Evolutionary conservation across 257 asterid species (phyloP), one percentile per base, ranked within the genome.

Genomic region (Lycium barbarum): DNA sequence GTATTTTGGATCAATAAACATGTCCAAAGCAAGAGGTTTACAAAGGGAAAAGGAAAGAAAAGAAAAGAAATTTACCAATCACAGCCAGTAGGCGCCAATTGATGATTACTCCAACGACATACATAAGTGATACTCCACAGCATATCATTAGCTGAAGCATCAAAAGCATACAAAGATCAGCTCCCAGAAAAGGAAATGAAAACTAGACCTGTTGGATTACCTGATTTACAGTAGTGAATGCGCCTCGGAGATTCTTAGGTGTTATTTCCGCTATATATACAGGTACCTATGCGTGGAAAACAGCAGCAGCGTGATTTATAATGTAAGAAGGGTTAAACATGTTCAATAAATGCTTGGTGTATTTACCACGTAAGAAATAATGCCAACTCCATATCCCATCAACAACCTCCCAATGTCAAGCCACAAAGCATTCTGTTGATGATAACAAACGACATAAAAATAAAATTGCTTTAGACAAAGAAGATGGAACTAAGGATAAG

Each of bases 201-300:
- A 36, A 22, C 84, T 61, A 67, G 71, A 49, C 47, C 10, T 38
- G 36, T 49, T 67, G 62, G 36, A 33, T 83, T 86, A 93, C 98
- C 97, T 96, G 99, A 91, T 93, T 93, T 78, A 87, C 93, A 59
- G 97, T 92, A 17, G 98, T 93, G 86, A 93, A 93, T 85, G 89
- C 94, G 58, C 99, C 99, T 80, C 98, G 93, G 84, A 93, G 92
- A 86, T 93, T 91, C 92, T 91, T 91, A 11, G 98, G 99, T 7
- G 99, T 88, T 88, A 94, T 91, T 91, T 96, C 98, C 26, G 99
- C 97, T 88, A 96, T 88, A 87, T 94, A 96, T 73, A 96, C 90
- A 33, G 98, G 99, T 80, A 95, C 98, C 98, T 80, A 63, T n/a
- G 53, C 1, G 33, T 79, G 70, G 83, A 62, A 88, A 78, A 59